Base-by-base conservation (phyloP, 306 rosid species). In the Senna tora region DNA sequence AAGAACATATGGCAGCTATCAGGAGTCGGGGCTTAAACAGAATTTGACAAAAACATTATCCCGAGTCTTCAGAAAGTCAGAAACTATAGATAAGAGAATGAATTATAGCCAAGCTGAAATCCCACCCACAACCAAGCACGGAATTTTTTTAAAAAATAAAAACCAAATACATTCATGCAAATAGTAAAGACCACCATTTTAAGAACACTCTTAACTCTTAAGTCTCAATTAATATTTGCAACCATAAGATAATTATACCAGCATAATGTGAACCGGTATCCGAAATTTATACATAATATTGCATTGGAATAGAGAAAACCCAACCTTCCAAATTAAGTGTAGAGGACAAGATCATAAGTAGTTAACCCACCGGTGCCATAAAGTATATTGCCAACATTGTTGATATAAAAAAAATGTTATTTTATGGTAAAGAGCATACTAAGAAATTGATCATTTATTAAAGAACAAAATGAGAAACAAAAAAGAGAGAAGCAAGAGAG, bases 21-120 rank as follows among this genome's bases (percentile, higher is more conserved):
- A 25, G 30, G 30, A 25, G 2, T 25, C 30, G 3, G 30, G 30
- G 3, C 30, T 25, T 42, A 55, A 39, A 33, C 9, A 51, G 4
- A 53, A 61, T 42, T 30, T 38, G 33, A 53, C 53, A 63, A 61
- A 79, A 55, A 69, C 34, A 45, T 42, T 56, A 67, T 9, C 60
- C 60, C 21, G n/a, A 3, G 30, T n/a, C 41, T 32, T 59, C 16
- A 25, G 47, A 63, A 71, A 43, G n/a, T 11, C 16, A 25, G 47
- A 63, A 71, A 43, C 21, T 11, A 39, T 56, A 53, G 33, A 52
- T 38, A 64, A 54, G 12, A 46, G 14, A 65, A 74, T 61, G 30
- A 11, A 47, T 36, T 28, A 56, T 14, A 9, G 61, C 32, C 66
- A 43, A 64, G 20, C 13, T 28, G 17, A 64, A 64, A 43, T 14